phyloP scores from a whole-genome alignment of 129 eudicot species.

The Centrapalus pauciflorus region DNA sequence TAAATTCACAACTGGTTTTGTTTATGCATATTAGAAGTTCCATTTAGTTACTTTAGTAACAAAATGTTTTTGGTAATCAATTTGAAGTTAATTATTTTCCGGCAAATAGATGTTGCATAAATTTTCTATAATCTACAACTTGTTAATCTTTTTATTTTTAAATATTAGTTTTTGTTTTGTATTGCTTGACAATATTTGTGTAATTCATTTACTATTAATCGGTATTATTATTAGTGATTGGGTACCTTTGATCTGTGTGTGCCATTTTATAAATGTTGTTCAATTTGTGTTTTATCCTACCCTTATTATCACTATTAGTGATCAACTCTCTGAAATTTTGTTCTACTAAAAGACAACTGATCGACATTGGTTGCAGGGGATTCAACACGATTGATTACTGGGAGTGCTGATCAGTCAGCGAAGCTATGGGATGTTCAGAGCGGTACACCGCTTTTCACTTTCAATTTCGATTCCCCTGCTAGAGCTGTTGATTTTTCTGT shows the following conservation, averaged over 20 bases:
- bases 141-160: not conserved
- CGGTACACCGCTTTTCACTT: conserved; percentile 65
- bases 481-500: conserved; percentile 81
- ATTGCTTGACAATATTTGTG: not conserved
- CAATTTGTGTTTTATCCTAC: too few relatives aligned
- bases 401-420: conserved; percentile 90
- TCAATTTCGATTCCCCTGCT: conserved; percentile 79
- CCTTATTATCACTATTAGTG: too few relatives aligned
- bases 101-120: too few relatives aligned
- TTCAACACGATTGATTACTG: conserved; percentile 65
- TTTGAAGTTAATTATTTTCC: too few relatives aligned
- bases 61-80: not conserved
- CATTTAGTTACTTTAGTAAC: too few relatives aligned
- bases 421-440: conserved; percentile 79
- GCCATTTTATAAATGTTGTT: too few relatives aligned
- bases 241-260: too few relatives aligned
- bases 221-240: not conserved
- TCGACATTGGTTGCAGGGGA: conserved; percentile 41
- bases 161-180: not conserved
- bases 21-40: too few relatives aligned
- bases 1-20: not conserved
- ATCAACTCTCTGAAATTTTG: not conserved
- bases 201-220: not conserved
- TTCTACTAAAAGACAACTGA: not conserved
- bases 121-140: too few relatives aligned